Base-by-base conservation (phyloP, 1,284 basidiomycete genomes). In the Papiliotrema nemorosa region DNA sequence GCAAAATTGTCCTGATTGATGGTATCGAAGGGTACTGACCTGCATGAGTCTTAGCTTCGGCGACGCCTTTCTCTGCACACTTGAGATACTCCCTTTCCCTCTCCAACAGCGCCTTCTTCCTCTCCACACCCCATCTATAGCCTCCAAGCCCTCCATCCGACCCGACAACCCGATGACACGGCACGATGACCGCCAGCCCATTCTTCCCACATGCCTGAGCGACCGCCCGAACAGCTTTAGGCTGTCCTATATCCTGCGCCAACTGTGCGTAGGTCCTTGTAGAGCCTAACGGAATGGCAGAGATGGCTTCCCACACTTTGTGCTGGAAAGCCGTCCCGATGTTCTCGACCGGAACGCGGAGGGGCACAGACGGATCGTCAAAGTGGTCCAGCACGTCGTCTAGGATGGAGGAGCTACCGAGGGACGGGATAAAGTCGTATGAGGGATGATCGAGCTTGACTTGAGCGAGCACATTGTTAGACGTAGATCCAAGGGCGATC, bases 61-160 rank as follows among this genome's bases (percentile, higher is more conserved):
- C n/a, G n/a, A n/a, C n/a, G n/a, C n/a, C n/a, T n/a, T n/a, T n/a
- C n/a, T n/a, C n/a, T n/a, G n/a, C n/a, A n/a, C n/a, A n/a, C n/a
- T n/a, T n/a, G n/a, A n/a, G n/a, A n/a, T n/a, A 7, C 29, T 31
- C 9, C 29, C 29, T 31, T n/a, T 47, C 44, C 34, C 33, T n/a
- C 1, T 49, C 31, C 22, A 49, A 22, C 22, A 49, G 47, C 21
- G 16, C 24, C 24, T 21, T n/a, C 47, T 49, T 49, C 18, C 39
- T 41, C 22, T 49, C 39, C 39, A 26, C 40, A 18, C 47, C 47
- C 47, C 47, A 49, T n/a, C 40, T 29, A 29, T 49, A 49, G 7
- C 47, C 47, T 18, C 22, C 24, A 35, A 49, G 27, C 16, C 9
- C n/a, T 13, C 40, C 40, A 27, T 36, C 47, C 16, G 31, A 29